Conservation (phyloP, 805 yeast genomes). For the Isabelozyma rhagii region DNA sequence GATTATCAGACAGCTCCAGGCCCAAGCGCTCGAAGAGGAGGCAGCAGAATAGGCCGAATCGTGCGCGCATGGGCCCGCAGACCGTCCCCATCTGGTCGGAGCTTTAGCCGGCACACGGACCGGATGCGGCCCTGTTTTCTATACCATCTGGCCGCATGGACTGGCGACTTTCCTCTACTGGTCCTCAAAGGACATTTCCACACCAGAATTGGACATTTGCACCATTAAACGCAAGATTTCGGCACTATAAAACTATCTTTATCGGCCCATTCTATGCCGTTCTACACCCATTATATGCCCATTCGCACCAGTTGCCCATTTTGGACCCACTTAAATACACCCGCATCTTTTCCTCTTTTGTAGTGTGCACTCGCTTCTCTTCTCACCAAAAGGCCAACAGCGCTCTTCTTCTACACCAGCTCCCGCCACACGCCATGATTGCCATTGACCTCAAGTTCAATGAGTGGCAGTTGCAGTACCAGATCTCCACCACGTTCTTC, state of each 20-base stretch:
- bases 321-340: not conserved
- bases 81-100: no score
- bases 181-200: no score
- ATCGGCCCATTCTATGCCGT: no score
- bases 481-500: constrained; percentile 42
- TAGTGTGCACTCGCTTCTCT: not conserved
- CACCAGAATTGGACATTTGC: no score
- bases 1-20: constrained; percentile 17
- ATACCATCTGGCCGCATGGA: no score
- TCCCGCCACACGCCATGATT: constrained; percentile 24
- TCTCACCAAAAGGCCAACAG: not conserved
- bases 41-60: not conserved
- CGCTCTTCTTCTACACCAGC: not conserved
- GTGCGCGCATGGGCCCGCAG: not conserved
- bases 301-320: not conserved
- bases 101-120: no score
- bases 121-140: no score
- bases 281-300: no score
- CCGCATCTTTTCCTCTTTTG: not conserved
- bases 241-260: no score
- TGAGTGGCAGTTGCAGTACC: constrained; percentile 44
- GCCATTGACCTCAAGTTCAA: constrained; percentile 39
- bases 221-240: no score
- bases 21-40: constrained; percentile 7
- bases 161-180: no score